These are phyloP conservation scores for Saccharomycopsis javanensis DNA, from an alignment of 805 yeast genomes.

Conservation along the genomic window DNA sequence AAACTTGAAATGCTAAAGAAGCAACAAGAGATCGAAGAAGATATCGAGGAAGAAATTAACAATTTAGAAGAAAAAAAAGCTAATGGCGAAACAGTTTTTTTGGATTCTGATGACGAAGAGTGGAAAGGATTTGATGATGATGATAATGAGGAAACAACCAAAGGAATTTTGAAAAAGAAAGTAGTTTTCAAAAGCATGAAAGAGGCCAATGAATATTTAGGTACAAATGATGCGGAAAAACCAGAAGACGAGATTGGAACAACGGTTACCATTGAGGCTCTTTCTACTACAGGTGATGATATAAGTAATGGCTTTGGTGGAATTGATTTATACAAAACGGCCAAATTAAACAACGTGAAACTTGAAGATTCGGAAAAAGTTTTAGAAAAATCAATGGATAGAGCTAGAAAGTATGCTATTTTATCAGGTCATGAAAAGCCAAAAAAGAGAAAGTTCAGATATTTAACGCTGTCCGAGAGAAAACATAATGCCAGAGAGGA, in stretches of 20 bases:
- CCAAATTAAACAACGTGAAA: conserved; percentile 64
- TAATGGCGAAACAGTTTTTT: conserved; percentile 18
- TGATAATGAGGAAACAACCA: conserved; percentile 20
- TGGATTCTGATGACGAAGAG: conserved; percentile 25
- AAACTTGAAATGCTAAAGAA: conserved; percentile 52
- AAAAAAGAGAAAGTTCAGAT: conserved; percentile 78
- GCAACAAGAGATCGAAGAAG: conserved; percentile 26
- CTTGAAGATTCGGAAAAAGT: conserved; percentile 58
- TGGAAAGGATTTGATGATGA: conserved; percentile 33
- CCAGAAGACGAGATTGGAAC: conserved; percentile 11
- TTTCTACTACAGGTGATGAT: conserved; percentile 35
- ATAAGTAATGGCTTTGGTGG: conserved; percentile 28
- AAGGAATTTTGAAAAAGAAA: conserved; percentile 19
- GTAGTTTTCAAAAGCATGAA: conserved; percentile 13
- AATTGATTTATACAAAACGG: conserved; percentile 50
- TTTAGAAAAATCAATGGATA: conserved; percentile 59
- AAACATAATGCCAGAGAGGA: conserved; percentile 43
- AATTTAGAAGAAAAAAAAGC: conserved; percentile 15
- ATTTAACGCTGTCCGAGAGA: conserved; percentile 74
- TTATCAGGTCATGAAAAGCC: conserved; percentile 19
- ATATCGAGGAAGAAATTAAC: conserved; percentile 16
- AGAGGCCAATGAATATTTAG: conserved; percentile 6
- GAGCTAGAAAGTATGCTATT: conserved; percentile 60
- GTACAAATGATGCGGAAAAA: conserved; percentile 26
- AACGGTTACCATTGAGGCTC: conserved; percentile 37